These are phyloP conservation scores for Neofusicoccum ribis DNA, from an alignment of 2,329 filamentous ascomycete genomes.

Conservation along the genomic window DNA sequence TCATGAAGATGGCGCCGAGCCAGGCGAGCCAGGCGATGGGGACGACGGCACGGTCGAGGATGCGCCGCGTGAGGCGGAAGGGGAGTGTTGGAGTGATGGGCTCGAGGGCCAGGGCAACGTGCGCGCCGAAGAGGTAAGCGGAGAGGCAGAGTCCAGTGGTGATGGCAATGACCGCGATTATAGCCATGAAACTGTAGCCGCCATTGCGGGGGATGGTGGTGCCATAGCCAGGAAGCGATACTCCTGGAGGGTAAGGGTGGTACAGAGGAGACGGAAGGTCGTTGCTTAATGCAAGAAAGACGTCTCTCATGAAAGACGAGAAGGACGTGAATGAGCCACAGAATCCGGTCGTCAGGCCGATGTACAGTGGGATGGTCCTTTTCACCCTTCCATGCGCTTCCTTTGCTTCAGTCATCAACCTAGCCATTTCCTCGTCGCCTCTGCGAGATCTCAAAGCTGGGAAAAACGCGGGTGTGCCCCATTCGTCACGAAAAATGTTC, in stretches of 20 bases:
- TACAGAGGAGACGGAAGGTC: slow-evolving; percentile 59
- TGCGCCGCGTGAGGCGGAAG: slow-evolving; percentile 55
- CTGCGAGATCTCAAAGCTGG: slow-evolving; percentile 31
- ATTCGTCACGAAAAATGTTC: slow-evolving; percentile 70
- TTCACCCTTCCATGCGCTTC: slow-evolving; percentile 56
- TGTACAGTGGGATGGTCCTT: slow-evolving; percentile 85
- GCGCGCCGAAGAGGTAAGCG: slow-evolving; percentile 70
- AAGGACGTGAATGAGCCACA: slow-evolving; percentile 91
- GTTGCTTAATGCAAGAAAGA: slow-evolving; percentile 78
- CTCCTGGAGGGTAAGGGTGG: slow-evolving; percentile 33
- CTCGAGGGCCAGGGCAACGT: slow-evolving; percentile 67
- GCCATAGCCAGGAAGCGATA: slow-evolving; percentile 31
- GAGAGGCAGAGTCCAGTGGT: slow-evolving; percentile 71
- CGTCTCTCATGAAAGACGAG: slow-evolving; percentile 79
- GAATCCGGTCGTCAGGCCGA: slow-evolving; percentile 82
- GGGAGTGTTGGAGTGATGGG: slow-evolving; percentile 61
- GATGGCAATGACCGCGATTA: slow-evolving; percentile 71
- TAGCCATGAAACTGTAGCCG: slow-evolving; percentile 80
- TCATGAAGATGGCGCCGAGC: slow-evolving; percentile 73
- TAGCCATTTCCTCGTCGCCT: slow-evolving; percentile 40
- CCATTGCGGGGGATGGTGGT: slow-evolving; percentile 57
- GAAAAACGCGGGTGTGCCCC: slow-evolving; percentile 50
- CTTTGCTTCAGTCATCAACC: slow-evolving; percentile 32
- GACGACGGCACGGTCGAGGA: slow-evolving; percentile 65
- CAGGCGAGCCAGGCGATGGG: slow-evolving; percentile 72